These are phyloP conservation scores for Zoysia pacifica DNA, from an alignment of 176 grass and related monocot genomes.

Conservation along the genomic window DNA sequence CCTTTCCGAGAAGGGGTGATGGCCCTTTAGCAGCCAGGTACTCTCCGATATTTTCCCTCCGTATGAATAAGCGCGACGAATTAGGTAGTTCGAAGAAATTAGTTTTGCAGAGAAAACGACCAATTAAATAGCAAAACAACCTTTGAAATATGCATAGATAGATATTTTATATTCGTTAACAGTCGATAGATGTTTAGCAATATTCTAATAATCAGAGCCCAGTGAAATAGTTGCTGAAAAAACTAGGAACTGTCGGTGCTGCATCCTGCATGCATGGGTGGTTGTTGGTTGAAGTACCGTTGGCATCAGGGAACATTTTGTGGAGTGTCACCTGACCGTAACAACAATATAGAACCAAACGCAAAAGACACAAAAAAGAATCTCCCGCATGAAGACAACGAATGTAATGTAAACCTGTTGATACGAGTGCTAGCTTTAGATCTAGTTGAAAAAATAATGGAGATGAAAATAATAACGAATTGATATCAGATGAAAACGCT, in stretches of 20 bases:
- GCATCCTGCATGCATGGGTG: constrained; percentile 12
- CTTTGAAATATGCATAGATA: not conserved
- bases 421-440: not conserved
- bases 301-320: constrained; percentile 17
- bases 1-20: not conserved
- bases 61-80: not conserved
- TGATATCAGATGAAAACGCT: not conserved
- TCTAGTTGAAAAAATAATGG: not conserved
- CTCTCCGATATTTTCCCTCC: not conserved
- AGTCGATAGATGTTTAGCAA: not conserved
- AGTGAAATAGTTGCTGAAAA: not conserved
- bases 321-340: constrained; percentile 19
- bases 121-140: too few relatives aligned
- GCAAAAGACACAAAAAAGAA: constrained; percentile 18
- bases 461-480: not conserved
- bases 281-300: constrained; percentile 29
- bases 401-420: not conserved
- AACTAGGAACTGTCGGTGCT: constrained; percentile 40
- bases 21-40: not conserved
- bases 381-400: not conserved
- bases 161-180: not conserved
- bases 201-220: not conserved
- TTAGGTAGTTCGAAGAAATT: not conserved
- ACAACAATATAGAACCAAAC: constrained; percentile 10
- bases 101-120: not conserved